phyloP scores from a whole-genome alignment of 1,284 basidiomycete species.

The Tylopilus sp. region DNA sequence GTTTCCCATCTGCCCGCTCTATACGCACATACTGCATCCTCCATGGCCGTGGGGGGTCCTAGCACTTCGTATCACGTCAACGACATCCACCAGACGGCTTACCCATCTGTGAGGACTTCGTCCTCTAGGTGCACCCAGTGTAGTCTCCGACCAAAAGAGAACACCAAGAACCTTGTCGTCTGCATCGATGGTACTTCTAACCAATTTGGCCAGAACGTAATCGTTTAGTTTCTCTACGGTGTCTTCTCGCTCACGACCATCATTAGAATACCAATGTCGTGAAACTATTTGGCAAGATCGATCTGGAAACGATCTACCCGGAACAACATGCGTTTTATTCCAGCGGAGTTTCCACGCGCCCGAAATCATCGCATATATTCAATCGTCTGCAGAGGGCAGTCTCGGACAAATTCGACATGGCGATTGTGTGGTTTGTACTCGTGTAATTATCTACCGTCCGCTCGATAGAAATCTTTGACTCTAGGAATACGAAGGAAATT shows the following conservation, averaged over 20 bases:
- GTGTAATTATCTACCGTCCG: neutral
- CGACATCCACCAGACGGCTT: neutral
- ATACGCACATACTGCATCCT: neutral
- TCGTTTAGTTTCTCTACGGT: neutral
- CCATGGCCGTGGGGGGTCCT: neutral
- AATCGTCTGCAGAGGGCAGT: slow-evolving; percentile 18
- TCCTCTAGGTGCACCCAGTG: slow-evolving; percentile 16
- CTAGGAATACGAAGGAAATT: slow-evolving; percentile 30
- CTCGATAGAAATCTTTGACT: neutral
- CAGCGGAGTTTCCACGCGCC: slow-evolving; percentile 41
- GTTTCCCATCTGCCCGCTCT: neutral
- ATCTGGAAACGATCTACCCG: slow-evolving; percentile 15
- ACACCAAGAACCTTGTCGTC: slow-evolving; percentile 28
- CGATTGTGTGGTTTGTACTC: slow-evolving; percentile 26
- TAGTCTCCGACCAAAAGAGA: slow-evolving; percentile 6
- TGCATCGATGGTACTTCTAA: slow-evolving; percentile 35
- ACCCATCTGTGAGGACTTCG: neutral
- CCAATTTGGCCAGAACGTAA: slow-evolving; percentile 29
- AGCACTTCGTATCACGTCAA: neutral
- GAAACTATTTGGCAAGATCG: slow-evolving; percentile 32
- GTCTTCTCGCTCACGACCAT: slow-evolving; percentile 5
- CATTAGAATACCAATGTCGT: slow-evolving; percentile 39
- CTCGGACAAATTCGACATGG: slow-evolving; percentile 28
- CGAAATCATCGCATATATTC: slow-evolving; percentile 20
- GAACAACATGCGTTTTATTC: slow-evolving; percentile 37